A percentile compares a stretch with the other conserved stretches of the same genome.
phyloP scores from a whole-genome alignment of 1,284 basidiomycete species.

The Ceratobasidium sp. region DNA sequence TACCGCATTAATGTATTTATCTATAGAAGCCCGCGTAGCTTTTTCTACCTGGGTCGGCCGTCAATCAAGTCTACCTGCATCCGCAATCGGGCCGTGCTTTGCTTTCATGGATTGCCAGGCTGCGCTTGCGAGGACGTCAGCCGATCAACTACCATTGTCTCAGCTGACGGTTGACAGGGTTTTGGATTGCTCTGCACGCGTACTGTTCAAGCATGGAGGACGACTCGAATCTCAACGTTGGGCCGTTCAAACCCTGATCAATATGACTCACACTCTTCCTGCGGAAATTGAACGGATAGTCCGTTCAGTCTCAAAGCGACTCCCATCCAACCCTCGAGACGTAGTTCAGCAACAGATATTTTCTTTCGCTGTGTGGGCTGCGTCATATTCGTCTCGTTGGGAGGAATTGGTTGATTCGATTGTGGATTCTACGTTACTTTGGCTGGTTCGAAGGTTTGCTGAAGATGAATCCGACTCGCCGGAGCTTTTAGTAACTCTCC shows the following conservation, averaged over 20 bases:
- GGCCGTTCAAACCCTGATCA: conserved; percentile 22
- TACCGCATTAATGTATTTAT: conserved; percentile 30
- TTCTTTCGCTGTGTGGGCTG: conserved; percentile 60
- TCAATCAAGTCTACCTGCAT: neutral
- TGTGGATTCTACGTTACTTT: conserved; percentile 51
- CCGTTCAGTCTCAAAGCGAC: conserved; percentile 8
- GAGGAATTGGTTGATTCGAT: conserved; percentile 36
- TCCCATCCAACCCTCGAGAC: conserved; percentile 26
- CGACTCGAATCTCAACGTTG: conserved; percentile 14
- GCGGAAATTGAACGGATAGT: neutral
- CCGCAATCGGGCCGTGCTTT: conserved; percentile 35
- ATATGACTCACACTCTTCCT: neutral
- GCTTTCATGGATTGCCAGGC: conserved; percentile 32
- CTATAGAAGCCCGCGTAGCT: neutral
- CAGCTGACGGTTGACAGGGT: neutral
- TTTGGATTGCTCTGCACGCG: conserved; percentile 24
- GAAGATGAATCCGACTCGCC: conserved; percentile 55
- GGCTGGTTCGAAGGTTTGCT: conserved; percentile 58
- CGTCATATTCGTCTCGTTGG: conserved; percentile 18
- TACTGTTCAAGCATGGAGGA: conserved; percentile 38
- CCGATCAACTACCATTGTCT: neutral
- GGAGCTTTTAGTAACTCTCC: conserved; percentile 32
- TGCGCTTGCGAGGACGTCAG: neutral
- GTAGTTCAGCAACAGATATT: conserved; percentile 8
- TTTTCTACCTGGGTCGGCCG: conserved; percentile 24